Evolutionary conservation across 352 stramenopile genomes (phyloP).

Genomic region (Phytopythium cucurbitacearum): DNA sequence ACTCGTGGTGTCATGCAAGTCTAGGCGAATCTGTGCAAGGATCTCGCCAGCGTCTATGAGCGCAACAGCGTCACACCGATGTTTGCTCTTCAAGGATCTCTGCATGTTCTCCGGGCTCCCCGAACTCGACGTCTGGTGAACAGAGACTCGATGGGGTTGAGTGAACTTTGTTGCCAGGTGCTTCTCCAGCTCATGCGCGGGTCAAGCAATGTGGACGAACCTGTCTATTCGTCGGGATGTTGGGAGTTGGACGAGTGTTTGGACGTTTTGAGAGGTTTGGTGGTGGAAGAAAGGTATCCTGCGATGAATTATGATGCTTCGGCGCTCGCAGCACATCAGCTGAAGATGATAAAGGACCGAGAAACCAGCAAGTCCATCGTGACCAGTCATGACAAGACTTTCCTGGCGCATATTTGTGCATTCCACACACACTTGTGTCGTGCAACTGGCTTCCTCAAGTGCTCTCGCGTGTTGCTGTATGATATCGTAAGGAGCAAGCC

Average conservation of each 20-base stretch:
- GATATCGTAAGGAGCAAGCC: constrained; percentile 34
- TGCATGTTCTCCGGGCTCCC: constrained; percentile 22
- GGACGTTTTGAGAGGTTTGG: constrained; percentile 10
- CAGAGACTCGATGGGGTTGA: constrained; percentile 12
- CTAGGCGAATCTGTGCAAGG: constrained; percentile 19
- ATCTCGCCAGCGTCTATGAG: constrained; percentile 15
- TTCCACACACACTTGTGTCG: constrained; percentile 34
- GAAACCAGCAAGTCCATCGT: not conserved
- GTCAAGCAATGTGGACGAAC: not conserved
- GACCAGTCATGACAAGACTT: constrained; percentile 31
- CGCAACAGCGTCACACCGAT: constrained; percentile 15
- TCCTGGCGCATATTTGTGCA: constrained; percentile 35
- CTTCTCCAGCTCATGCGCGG: constrained; percentile 12
- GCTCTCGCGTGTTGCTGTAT: constrained; percentile 37
- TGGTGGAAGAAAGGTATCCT: constrained; percentile 13
- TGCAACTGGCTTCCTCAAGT: constrained; percentile 9
- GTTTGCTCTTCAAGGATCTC: constrained; percentile 12
- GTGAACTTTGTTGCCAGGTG: constrained; percentile 23
- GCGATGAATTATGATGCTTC: not conserved
- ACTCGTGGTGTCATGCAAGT: not conserved
- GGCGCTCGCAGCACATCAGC: not conserved
- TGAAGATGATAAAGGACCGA: not conserved
- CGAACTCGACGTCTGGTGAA: constrained; percentile 19
- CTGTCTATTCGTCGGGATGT: not conserved
- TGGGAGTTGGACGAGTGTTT: constrained; percentile 23